Percentiles rank a stretch among this genome's conserved stretches.
Evolutionary conservation across 2,329 filamentous ascomycete genomes (phyloP).

Genomic region (Epichloe brachyelytri): DNA sequence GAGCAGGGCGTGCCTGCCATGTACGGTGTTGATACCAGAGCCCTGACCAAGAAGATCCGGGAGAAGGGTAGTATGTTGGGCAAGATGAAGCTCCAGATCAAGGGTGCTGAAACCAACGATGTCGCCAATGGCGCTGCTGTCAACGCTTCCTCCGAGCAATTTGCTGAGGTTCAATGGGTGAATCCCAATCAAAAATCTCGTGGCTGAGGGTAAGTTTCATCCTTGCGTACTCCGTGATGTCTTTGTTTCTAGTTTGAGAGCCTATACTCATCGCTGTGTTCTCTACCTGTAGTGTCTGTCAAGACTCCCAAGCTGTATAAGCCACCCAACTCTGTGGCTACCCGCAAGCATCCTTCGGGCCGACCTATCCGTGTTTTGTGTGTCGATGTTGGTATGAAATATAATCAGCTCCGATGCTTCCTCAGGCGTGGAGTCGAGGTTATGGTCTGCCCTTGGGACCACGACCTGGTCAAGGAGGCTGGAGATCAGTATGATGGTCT

Average conservation of each 20-base stretch:
- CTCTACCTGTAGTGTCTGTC: constrained; percentile 59
- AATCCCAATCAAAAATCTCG: constrained; percentile 88
- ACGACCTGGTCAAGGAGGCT: constrained; percentile 67
- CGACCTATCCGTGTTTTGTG: constrained; percentile 78
- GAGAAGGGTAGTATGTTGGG: constrained; percentile 95
- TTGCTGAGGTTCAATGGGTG: constrained; percentile 75
- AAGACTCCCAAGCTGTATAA: constrained; percentile 76
- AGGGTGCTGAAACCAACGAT: constrained; percentile 29
- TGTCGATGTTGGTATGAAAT: constrained; percentile 95
- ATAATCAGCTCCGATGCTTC: constrained; percentile 92
- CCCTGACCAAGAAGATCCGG: constrained; percentile 86
- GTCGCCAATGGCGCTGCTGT: constrained; percentile 20
- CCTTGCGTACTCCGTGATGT: constrained; percentile 8
- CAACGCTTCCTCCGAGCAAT: constrained; percentile 31
- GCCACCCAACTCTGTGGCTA: constrained; percentile 55
- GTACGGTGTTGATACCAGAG: constrained; percentile 87
- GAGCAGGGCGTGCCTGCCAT: constrained; percentile 90
- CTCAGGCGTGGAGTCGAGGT: constrained; percentile 86
- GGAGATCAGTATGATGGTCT: constrained; percentile 86
- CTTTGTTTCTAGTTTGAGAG: constrained; percentile 3
- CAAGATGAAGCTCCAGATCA: constrained; percentile 62
- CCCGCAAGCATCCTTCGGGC: constrained; percentile 78
- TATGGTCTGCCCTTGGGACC: constrained; percentile 89
- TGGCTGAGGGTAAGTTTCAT: constrained; percentile 69
- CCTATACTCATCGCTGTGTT: constrained; percentile 23